A percentile compares a stretch with the other conserved stretches of the same genome.
These are phyloP conservation scores for Solanum acaule DNA, from an alignment of 257 asterid species.

Conservation along the genomic window DNA sequence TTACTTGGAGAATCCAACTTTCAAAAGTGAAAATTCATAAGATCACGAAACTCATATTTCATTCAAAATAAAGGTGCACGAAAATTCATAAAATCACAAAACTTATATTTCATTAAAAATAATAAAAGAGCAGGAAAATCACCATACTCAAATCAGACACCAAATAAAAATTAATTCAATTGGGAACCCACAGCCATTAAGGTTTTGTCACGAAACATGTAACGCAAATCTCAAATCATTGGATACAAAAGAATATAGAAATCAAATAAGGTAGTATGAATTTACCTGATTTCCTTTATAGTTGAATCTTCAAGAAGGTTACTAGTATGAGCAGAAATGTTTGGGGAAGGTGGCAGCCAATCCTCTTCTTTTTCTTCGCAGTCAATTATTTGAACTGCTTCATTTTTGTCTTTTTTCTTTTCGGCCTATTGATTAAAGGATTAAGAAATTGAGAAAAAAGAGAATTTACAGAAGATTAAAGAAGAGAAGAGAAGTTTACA, in stretches of 20 bases:
- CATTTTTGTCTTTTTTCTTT: conserved; percentile 25
- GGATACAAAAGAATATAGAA: background rate
- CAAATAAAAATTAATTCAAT: background rate
- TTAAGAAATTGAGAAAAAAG: background rate
- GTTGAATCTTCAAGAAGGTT: conserved; percentile 48
- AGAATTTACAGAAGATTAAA: background rate
- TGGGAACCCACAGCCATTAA: background rate
- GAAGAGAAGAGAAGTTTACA: conserved; percentile 17
- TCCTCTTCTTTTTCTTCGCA: conserved; percentile 71
- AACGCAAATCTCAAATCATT: background rate
- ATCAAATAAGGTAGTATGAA: background rate
- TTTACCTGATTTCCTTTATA: conserved; percentile 76
- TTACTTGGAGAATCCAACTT: background rate
- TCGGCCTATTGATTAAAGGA: conserved; percentile 26
- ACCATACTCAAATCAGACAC: background rate
- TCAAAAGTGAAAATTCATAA: background rate
- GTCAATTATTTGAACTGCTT: conserved; percentile 21
- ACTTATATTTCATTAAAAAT: background rate
- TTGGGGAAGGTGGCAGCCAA: conserved; percentile 87
- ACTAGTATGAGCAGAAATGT: conserved; percentile 9
- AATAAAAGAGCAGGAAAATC: background rate
- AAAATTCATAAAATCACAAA: background rate
- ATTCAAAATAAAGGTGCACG: background rate
- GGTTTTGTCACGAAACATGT: background rate
- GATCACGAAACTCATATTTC: background rate